A percentile compares a stretch with the other conserved stretches of the same genome.
Evolutionary conservation across 1,284 basidiomycete species (phyloP).

Genomic region (Vanrija pseudolonga): DNA sequence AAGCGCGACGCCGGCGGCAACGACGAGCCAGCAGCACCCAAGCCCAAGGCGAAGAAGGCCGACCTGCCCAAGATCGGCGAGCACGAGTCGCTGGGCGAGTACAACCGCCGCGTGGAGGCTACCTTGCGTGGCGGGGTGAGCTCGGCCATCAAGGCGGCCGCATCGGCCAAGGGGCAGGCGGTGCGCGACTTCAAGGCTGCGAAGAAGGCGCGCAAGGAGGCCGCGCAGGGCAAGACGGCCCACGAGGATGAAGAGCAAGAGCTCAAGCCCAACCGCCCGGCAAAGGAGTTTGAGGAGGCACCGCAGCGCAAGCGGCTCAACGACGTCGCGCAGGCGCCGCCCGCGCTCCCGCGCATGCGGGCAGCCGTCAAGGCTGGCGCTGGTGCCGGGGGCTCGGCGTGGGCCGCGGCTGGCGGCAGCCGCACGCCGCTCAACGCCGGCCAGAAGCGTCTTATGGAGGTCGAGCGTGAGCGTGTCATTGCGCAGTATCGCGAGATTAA

Average conservation of each 20-base stretch:
- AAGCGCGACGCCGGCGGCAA: constrained; percentile 1
- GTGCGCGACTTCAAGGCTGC: constrained; percentile 18
- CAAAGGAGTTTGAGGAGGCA: constrained; percentile 10
- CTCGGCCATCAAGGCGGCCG: constrained; percentile 44
- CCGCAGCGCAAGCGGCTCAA: constrained; percentile 14
- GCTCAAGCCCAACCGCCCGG: constrained; percentile 6
- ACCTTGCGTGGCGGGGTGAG: constrained; percentile 38
- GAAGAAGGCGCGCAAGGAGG: constrained; percentile 18
- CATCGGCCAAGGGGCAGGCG: constrained; percentile 24
- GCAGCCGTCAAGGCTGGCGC: constrained; percentile 4
- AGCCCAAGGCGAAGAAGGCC: neutral
- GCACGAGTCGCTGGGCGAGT: constrained; percentile 37
- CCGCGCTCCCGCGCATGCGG: constrained; percentile 20
- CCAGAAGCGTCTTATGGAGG: constrained; percentile 43
- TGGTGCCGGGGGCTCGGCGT: neutral
- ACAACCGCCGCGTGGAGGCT: constrained; percentile 45
- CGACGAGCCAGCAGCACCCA: neutral
- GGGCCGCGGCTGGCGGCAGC: constrained; percentile 1
- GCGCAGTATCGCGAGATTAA: constrained; percentile 32
- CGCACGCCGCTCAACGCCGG: constrained; percentile 39
- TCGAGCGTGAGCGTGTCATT: constrained; percentile 44
- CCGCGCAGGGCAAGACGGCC: constrained; percentile 9
- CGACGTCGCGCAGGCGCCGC: constrained; percentile 30
- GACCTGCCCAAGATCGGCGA: constrained; percentile 24
- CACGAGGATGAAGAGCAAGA: neutral